Evolutionary conservation across 2,329 filamentous ascomycete genomes (phyloP), one percentile per base, ranked within the genome.

Genomic region (Grosmannia huntii): DNA sequence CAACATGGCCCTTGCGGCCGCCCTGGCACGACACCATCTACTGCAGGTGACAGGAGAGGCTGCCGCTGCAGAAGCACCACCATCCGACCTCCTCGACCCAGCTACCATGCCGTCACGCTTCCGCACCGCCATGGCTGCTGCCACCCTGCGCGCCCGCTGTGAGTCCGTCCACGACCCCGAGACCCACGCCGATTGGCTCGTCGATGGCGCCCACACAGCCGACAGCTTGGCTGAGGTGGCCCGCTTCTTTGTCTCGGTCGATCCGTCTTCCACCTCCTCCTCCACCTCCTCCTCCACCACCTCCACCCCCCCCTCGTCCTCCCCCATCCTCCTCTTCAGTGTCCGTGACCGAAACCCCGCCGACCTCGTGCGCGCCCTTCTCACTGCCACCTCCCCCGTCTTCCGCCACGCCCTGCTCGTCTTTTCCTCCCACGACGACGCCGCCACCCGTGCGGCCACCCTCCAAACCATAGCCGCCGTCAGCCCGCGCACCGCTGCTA

Each of bases 121-220:
- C 10, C 21, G 83, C 27, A 75, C 80, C 16, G 94, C 90, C 0
- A 74, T 99, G 1, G 84, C 92, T 67, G 73, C 82, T 64, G 86
- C 90, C 2, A 81, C 83, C 3, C 87, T 90, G 74, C 81, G 90
- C 48, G 94, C 92, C 4, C 80, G 94, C 52, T 96, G 91, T 67
- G 82, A 86, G 63, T 72, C 78, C 48, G 74, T 95, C 5, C 78
- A 77, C 19, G 60, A 60, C n/a, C 23, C 6, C 41, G 92, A 38
- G 2, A 5, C 92, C 2, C 23, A 44, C 14, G 46, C 58, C 12
- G 53, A 60, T 16, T 99, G 92, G 91, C 87, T 91, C 67, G 81
- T 99, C 23, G 94, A 99, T 67, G 91, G 94, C 10, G 94, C 90
- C 2, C 94, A 99, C 71, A 99, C 92, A 0, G 77, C 87, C 4